Evolutionary conservation across 352 stramenopile genomes (phyloP).

Genomic region (Globisporangium cederbergense): DNA sequence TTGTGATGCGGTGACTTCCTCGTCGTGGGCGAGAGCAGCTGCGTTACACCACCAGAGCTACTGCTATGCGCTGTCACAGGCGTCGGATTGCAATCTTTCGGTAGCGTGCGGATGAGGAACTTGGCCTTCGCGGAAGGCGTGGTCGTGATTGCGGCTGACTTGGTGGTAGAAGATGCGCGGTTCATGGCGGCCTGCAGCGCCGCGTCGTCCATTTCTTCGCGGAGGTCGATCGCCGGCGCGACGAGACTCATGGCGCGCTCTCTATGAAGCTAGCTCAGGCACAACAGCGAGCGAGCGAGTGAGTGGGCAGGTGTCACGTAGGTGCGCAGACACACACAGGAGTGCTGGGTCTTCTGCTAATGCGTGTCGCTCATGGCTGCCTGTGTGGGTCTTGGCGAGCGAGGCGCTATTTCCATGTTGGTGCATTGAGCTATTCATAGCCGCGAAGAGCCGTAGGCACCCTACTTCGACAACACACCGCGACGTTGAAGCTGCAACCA

Average conservation of each 20-base stretch:
- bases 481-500: neutral
- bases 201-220: slow-evolving; percentile 46
- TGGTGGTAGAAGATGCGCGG: neutral
- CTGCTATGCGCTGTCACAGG: slow-evolving; percentile 25
- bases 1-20: slow-evolving; percentile 9
- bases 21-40: slow-evolving; percentile 25
- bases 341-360: neutral
- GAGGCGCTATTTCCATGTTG: slow-evolving; percentile 4
- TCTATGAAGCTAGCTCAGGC: neutral
- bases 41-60: slow-evolving; percentile 1
- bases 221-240: slow-evolving; percentile 33
- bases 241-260: slow-evolving; percentile 35
- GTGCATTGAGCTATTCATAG: neutral
- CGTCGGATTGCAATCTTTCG: slow-evolving; percentile 68
- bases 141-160: neutral
- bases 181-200: neutral
- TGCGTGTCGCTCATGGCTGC: neutral
- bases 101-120: slow-evolving; percentile 72
- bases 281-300: neutral
- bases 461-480: neutral
- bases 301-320: neutral
- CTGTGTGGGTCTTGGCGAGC: neutral
- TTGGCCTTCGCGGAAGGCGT: slow-evolving; percentile 34
- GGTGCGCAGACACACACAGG: neutral
- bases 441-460: neutral